These are phyloP conservation scores for Reticulascus tulasneorum DNA, from an alignment of 2,329 filamentous ascomycete genomes.

Conservation along the genomic window DNA sequence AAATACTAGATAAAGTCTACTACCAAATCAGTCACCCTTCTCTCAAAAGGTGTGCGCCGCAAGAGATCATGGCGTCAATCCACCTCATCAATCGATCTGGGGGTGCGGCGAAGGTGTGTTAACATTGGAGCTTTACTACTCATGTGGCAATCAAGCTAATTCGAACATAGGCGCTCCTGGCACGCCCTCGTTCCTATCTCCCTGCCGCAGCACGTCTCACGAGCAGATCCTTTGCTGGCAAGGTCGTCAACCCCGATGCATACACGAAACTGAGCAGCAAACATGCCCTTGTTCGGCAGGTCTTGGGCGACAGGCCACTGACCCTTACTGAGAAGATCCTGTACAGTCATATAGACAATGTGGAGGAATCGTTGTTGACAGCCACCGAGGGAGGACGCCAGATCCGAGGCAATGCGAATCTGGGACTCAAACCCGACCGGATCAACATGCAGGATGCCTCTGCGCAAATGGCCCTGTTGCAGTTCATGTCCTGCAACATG, in stretches of 20 bases:
- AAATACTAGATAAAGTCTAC: conserved; percentile 9
- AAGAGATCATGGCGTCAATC: conserved; percentile 49
- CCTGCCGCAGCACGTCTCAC: conserved; percentile 11
- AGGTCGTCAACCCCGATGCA: conserved; percentile 54
- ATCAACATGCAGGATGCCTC: conserved; percentile 99
- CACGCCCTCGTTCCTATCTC: conserved; percentile 12
- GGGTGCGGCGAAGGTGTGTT: conserved; percentile 41
- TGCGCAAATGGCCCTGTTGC: conserved; percentile 94
- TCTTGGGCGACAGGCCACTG: conserved; percentile 65
- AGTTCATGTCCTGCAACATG: conserved; percentile 97
- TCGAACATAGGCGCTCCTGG: conserved; percentile 31
- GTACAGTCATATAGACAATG: conserved; percentile 88
- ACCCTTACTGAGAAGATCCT: conserved; percentile 97
- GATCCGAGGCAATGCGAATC: conserved; percentile 82
- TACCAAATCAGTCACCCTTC: conserved; percentile 3
- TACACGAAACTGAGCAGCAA: conserved; percentile 79
- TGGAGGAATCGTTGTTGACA: conserved; percentile 80
- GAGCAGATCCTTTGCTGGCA: conserved; percentile 18
- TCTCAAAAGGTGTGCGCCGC: conserved; percentile 10
- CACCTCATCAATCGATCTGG: conserved; percentile 45
- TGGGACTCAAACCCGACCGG: conserved; percentile 95
- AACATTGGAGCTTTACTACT: not conserved
- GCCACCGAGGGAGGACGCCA: conserved; percentile 79
- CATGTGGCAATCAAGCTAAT: conserved; percentile 5
- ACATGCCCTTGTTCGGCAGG: conserved; percentile 68